phyloP scores from a whole-genome alignment of 805 yeast species.

The Candida sakaeoensis region DNA sequence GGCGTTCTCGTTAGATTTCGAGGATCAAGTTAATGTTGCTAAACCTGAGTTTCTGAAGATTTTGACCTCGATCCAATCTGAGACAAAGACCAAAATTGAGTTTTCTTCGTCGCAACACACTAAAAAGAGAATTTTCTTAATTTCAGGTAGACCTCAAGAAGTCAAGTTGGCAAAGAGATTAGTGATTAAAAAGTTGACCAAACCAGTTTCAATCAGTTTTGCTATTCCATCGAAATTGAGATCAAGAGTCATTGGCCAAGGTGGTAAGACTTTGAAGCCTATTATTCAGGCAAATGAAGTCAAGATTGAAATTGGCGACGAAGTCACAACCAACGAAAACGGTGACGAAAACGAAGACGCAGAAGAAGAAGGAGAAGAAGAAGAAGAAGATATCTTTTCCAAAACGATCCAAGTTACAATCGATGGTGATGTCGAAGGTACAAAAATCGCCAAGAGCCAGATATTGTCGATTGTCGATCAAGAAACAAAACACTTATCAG shows the following conservation, averaged over 20 bases:
- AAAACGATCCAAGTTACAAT: conserved; percentile 59
- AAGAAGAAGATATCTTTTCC: conserved; percentile 59
- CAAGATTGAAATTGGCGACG: conserved; percentile 62
- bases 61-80: conserved; percentile 56
- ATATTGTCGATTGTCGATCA: conserved; percentile 73
- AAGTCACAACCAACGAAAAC: conserved; percentile 21
- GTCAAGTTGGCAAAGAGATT: conserved; percentile 72
- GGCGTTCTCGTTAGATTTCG: conserved; percentile 69
- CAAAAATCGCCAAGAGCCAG: conserved; percentile 63
- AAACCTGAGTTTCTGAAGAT: conserved; percentile 69
- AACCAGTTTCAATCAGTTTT: conserved; percentile 61
- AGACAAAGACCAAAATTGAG: conserved; percentile 66
- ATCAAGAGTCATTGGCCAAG: conserved; percentile 80
- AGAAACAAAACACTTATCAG: conserved; percentile 57
- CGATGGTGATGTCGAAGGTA: conserved; percentile 84
- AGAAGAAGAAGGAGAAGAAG: too few species aligned
- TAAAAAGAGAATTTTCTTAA: conserved; percentile 76
- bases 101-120: conserved; percentile 75
- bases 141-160: conserved; percentile 67
- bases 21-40: conserved; percentile 59
- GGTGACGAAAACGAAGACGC: too few species aligned
- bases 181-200: conserved; percentile 70
- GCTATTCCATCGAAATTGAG: conserved; percentile 73
- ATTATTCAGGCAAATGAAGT: conserved; percentile 66
- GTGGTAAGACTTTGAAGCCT: conserved; percentile 78